phyloP scores from a whole-genome alignment of 257 asterid genomes.

The Thymus quinquecostatus region DNA sequence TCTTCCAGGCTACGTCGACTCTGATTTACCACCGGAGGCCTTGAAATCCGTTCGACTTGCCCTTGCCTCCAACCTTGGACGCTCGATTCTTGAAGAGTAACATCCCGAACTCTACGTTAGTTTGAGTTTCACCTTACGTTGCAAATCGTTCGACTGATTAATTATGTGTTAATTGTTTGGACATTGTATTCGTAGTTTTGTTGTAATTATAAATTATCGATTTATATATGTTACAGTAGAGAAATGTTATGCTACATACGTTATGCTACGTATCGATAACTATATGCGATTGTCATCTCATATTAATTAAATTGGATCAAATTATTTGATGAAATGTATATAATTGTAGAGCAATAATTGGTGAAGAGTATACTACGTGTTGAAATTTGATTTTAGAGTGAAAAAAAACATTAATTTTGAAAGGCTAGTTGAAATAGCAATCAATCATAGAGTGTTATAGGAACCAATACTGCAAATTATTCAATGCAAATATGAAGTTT shows the following conservation, averaged over 20 bases:
- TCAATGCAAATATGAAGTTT: constrained; percentile 25
- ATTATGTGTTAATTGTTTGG: not conserved
- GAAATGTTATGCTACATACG: too few species aligned
- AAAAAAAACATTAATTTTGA: too few species aligned
- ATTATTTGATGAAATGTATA: too few species aligned
- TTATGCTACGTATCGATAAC: too few species aligned
- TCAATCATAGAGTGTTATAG: constrained; percentile 10
- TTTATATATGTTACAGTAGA: not conserved
- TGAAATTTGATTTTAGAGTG: not conserved
- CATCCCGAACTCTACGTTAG: not conserved
- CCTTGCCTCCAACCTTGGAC: constrained; percentile 84
- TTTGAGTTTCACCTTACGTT: not conserved
- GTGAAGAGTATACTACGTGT: too few species aligned
- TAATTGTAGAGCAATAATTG: too few species aligned
- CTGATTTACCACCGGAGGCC: constrained; percentile 80
- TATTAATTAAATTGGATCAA: too few species aligned
- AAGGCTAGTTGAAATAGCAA: not conserved
- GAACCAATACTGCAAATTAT: constrained; percentile 31
- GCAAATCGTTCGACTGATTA: not conserved
- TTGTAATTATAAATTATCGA: not conserved
- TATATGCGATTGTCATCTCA: too few species aligned
- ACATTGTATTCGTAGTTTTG: not conserved
- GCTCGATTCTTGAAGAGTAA: constrained; percentile 83
- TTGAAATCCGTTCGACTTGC: constrained; percentile 77
- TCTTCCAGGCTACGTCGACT: constrained; percentile 70